Evolutionary conservation across 306 rosid species (phyloP).

Genomic region (Sophora flavescens): DNA sequence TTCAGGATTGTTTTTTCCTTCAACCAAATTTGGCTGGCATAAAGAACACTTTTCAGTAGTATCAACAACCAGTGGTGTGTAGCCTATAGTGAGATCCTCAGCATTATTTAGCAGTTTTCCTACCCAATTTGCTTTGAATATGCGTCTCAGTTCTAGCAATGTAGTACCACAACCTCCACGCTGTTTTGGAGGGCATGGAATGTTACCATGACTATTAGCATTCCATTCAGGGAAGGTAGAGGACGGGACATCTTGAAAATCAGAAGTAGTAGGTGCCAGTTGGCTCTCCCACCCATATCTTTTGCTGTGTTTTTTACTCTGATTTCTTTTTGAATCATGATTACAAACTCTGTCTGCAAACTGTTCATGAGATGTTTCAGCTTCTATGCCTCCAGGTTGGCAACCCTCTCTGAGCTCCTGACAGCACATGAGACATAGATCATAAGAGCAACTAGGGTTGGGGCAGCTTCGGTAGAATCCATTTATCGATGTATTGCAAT

Average conservation of each 20-base stretch:
- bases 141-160: conserved; percentile 49
- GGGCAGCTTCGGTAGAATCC: conserved; percentile 72
- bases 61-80: conserved; percentile 32
- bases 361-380: conserved; percentile 51
- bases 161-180: conserved; percentile 51
- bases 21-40: conserved; percentile 43
- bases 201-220: conserved; percentile 48
- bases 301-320: conserved; percentile 35
- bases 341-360: conserved; percentile 38
- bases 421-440: conserved; percentile 66
- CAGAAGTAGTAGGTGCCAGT: conserved; percentile 35
- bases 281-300: conserved; percentile 50
- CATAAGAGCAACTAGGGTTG: conserved; percentile 63
- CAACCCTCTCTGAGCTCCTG: conserved; percentile 59
- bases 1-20: conserved; percentile 46
- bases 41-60: conserved; percentile 40
- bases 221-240: conserved; percentile 52
- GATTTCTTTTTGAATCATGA: conserved; percentile 39
- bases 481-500: conserved; percentile 65
- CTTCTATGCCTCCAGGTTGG: conserved; percentile 55
- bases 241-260: conserved; percentile 33
- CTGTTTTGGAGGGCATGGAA: conserved; percentile 54
- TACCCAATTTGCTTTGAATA: conserved; percentile 51
- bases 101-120: conserved; percentile 52
- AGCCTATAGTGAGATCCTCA: conserved; percentile 50